Conservation (phyloP, 2,329 filamentous ascomycete genomes). For the Microcyclospora tardicrescens region DNA sequence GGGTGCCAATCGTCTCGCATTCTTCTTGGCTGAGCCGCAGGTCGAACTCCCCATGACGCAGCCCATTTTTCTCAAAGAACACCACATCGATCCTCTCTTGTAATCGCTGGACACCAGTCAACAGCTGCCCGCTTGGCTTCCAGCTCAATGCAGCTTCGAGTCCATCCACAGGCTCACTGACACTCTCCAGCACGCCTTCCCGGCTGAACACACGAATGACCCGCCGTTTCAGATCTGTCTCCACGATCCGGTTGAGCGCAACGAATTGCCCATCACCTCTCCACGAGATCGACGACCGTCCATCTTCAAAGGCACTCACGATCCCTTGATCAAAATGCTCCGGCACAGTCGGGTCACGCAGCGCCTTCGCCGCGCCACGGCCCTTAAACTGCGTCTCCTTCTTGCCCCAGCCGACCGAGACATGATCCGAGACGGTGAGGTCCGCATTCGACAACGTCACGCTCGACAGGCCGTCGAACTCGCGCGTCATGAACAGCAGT, state of each 20-base stretch:
- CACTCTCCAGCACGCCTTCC: slow-evolving; percentile 81
- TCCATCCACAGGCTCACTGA: slow-evolving; percentile 86
- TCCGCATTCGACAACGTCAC: slow-evolving; percentile 59
- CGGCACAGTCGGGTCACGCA: slow-evolving; percentile 87
- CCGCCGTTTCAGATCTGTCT: slow-evolving; percentile 54
- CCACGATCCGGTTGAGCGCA: slow-evolving; percentile 69
- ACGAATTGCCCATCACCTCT: slow-evolving; percentile 86
- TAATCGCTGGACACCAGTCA: slow-evolving; percentile 72
- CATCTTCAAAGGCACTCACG: slow-evolving; percentile 62
- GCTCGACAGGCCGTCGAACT: slow-evolving; percentile 73
- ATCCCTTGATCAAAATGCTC: slow-evolving; percentile 79
- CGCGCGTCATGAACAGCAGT: slow-evolving; percentile 81
- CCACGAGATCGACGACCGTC: slow-evolving; percentile 67
- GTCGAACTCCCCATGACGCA: slow-evolving; percentile 90
- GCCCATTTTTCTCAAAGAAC: slow-evolving; percentile 95
- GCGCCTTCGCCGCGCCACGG: slow-evolving; percentile 52
- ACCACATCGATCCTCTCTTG: slow-evolving; percentile 62
- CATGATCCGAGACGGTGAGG: slow-evolving; percentile 82
- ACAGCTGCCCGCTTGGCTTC: slow-evolving; percentile 79
- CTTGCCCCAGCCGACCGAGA: slow-evolving; percentile 92
- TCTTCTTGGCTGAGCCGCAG: slow-evolving; percentile 54
- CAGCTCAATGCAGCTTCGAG: slow-evolving; percentile 82
- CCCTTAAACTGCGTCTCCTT: slow-evolving; percentile 97
- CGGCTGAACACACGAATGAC: slow-evolving; percentile 82
- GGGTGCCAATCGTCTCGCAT: slow-evolving; percentile 39